Evolutionary conservation across 352 stramenopile genomes (phyloP).

Genomic region (Peronospora farinosa): DNA sequence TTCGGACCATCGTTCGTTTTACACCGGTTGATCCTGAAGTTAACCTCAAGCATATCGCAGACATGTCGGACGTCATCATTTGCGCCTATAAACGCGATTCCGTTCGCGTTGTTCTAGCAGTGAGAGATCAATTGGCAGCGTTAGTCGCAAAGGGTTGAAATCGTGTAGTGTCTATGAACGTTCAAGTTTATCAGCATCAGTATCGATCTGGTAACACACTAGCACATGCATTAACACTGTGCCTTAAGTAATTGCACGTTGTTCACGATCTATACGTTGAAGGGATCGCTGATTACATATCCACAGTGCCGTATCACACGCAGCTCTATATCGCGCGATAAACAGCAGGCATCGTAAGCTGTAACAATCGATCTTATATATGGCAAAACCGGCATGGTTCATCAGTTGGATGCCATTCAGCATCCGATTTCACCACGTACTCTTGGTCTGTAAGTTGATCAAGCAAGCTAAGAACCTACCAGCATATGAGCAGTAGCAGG

Average conservation of each 20-base stretch:
- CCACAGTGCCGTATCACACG: constrained; percentile 12
- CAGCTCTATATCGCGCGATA: constrained; percentile 26
- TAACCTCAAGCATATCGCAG: constrained; percentile 11
- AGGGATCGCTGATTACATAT: constrained; percentile 22
- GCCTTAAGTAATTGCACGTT: constrained; percentile 21
- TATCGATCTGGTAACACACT: neutral
- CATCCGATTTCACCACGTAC: constrained; percentile 1
- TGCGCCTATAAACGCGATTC: constrained; percentile 23
- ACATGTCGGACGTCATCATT: constrained; percentile 21
- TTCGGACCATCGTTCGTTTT: constrained; percentile 21
- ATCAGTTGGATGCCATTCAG: constrained; percentile 10
- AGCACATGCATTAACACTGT: constrained; percentile 10
- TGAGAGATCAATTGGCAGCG: constrained; percentile 19
- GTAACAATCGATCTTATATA: constrained; percentile 22
- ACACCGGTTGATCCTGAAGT: constrained; percentile 20
- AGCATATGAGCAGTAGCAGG: neutral
- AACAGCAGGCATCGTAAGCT: constrained; percentile 24
- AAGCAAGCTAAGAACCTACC: no score
- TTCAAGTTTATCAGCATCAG: no score
- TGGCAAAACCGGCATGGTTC: constrained; percentile 12
- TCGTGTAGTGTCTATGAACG: no score
- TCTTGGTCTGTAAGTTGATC: no score
- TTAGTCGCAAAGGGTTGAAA: constrained; percentile 4
- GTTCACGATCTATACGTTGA: constrained; percentile 28
- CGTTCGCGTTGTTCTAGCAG: constrained; percentile 17